Percentiles rank a stretch among this genome's conserved stretches.
Conservation (phyloP, 2,329 filamentous ascomycete species). For the Ramularia collo-cygni region DNA sequence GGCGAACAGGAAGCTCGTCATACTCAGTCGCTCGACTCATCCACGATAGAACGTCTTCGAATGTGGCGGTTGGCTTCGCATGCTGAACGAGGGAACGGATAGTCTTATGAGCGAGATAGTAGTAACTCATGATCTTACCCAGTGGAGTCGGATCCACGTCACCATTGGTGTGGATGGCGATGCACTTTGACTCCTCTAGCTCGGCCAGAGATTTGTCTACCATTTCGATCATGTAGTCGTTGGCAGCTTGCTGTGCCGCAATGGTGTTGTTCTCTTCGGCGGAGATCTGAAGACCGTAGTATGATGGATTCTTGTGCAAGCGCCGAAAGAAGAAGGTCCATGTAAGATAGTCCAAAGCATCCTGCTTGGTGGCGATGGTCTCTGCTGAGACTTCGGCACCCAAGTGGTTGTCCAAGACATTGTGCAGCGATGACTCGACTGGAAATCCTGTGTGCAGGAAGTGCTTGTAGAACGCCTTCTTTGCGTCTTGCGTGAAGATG, state of each 20-base stretch:
- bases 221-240: constrained; percentile 90
- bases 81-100: constrained; percentile 76
- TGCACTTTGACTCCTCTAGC: constrained; percentile 76
- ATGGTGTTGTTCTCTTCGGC: constrained; percentile 87
- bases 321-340: constrained; percentile 99
- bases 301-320: constrained; percentile 95
- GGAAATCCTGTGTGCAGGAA: constrained; percentile 97
- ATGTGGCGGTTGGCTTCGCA: constrained; percentile 66
- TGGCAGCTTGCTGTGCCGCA: constrained; percentile 76
- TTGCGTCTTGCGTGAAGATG: constrained; percentile 94
- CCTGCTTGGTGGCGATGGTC: constrained; percentile 89
- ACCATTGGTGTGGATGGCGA: constrained; percentile 75
- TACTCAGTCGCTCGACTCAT: constrained; percentile 93
- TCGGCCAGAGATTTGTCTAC: constrained; percentile 81
- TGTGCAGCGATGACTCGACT: constrained; percentile 92
- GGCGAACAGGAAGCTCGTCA: constrained; percentile 92
- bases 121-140: constrained; percentile 99
- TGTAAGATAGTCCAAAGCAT: constrained; percentile 92
- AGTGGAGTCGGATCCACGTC: constrained; percentile 84
- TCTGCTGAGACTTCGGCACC: constrained; percentile 90
- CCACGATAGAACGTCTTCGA: constrained; percentile 81
- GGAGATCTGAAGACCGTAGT: constrained; percentile 91
- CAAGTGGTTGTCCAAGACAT: constrained; percentile 93
- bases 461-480: constrained; percentile 99
- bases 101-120: constrained; percentile 90